Percentiles rank a stretch among this genome's conserved stretches.
phyloP scores from a whole-genome alignment of 176 grass and related monocot species.

The Sorghum bicolor region DNA sequence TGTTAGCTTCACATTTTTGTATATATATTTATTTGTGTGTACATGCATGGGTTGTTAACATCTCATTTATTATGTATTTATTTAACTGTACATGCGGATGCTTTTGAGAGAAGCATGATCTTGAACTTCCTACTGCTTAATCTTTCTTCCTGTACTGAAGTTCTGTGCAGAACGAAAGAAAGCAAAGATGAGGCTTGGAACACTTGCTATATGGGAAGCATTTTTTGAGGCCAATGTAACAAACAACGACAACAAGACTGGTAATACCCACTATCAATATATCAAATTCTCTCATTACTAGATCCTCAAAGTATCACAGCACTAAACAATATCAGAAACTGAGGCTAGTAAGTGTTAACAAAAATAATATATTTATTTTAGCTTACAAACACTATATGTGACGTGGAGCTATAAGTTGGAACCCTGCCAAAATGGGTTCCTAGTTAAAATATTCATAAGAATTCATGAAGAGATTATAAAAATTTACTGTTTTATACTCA shows the following conservation, averaged over 20 bases:
- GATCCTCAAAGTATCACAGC: background rate
- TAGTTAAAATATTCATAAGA: background rate
- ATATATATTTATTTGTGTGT: slow-evolving; percentile 17
- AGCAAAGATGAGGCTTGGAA: slow-evolving; percentile 55
- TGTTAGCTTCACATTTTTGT: background rate
- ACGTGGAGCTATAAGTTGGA: background rate
- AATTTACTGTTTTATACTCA: background rate
- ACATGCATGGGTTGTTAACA: background rate
- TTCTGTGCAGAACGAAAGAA: slow-evolving; percentile 70
- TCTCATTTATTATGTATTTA: background rate
- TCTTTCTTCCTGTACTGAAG: slow-evolving; percentile 45
- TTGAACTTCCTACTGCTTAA: background rate
- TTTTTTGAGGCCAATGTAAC: slow-evolving; percentile 63
- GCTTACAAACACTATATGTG: background rate
- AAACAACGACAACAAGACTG: slow-evolving; percentile 43
- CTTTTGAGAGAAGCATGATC: slow-evolving; percentile 15
- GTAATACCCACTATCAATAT: slow-evolving; percentile 41
- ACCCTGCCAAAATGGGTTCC: background rate
- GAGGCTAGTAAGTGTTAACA: background rate
- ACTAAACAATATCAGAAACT: background rate
- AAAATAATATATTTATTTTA: background rate
- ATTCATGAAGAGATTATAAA: background rate
- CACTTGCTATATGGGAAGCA: slow-evolving; percentile 78
- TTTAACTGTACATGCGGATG: background rate
- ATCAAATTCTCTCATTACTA: slow-evolving; percentile 15